Evolutionary conservation across 2,329 filamentous ascomycete genomes (phyloP).

Genomic region (Daldinia eschscholtzii): DNA sequence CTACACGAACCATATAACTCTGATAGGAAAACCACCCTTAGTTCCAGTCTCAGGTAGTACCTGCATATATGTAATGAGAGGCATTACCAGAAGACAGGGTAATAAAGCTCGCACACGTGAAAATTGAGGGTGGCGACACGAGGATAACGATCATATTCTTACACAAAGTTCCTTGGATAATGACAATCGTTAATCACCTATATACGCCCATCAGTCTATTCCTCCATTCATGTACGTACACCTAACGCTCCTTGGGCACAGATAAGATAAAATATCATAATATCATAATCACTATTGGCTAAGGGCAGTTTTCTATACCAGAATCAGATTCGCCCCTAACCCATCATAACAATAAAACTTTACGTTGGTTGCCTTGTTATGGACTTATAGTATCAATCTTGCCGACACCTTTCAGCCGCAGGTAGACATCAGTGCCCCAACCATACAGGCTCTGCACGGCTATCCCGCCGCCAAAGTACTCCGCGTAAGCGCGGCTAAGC

Average conservation of each 20-base stretch:
- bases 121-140: background rate
- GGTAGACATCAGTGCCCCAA: conserved; percentile 83
- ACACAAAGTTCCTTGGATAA: background rate
- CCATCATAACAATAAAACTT: background rate
- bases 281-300: background rate
- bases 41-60: no score
- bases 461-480: conserved; percentile 97
- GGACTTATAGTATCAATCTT: conserved; percentile 55
- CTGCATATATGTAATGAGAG: background rate
- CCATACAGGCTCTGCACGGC: conserved; percentile 95
- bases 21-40: no score
- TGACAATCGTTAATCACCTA: background rate
- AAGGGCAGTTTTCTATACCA: background rate
- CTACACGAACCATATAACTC: no score
- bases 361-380: background rate
- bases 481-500: conserved; percentile 90
- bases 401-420: conserved; percentile 73
- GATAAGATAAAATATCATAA: background rate
- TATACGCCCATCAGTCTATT: background rate
- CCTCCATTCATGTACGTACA: background rate
- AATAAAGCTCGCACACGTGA: background rate
- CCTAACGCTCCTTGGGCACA: background rate
- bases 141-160: background rate
- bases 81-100: background rate
- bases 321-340: background rate